Evolutionary conservation across 1,284 basidiomycete species (phyloP), one percentile per base, ranked within the genome.

Genomic region (Ceratobasidium sp.): DNA sequence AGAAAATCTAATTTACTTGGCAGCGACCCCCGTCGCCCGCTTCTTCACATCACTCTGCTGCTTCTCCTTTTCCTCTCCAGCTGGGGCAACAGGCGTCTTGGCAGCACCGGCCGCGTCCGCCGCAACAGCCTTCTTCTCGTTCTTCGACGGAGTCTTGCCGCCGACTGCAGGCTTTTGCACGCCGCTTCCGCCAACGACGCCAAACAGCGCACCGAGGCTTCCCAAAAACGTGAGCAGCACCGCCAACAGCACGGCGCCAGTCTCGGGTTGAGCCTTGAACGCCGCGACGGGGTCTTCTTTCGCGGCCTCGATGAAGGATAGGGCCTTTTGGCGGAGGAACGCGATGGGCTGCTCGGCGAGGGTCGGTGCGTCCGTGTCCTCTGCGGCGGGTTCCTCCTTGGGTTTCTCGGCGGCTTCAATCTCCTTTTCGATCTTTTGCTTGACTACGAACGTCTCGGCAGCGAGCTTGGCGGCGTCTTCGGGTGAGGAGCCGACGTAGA

Each of bases 401-500:
- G 84, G 84, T 9, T 84, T 82, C 4, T 84, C 85, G 20, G 83
- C 85, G 83, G 93, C 91, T 23, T 87, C 86, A 15, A 86, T 86
- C 40, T 87, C 89, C 79, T 87, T 88, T 83, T 95, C 94, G 44
- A 93, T 87, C 46, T 88, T 86, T 81, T 92, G 91, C 91, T 97
- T 98, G 86, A 97, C 84, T 81, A 91, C 90, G 86, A 93, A 98
- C 23, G 95, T 95, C 87, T 97, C 94, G 60, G 89, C 87, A 79
- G 95, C 95, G 82, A 98, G 87, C 18, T 87, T 86, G 85, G 93
- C 92, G 82, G 97, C 97, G 81, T 97, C 94, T 67, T 91, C 90
- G 78, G 90, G 85, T 44, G 95, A 96, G 89, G 96, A 93, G 79
- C 96, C 96, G 80, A 99, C 87, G 88, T 96, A 98, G 84, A 99